These are phyloP conservation scores for Arthromyces matolae DNA, from an alignment of 768 basidiomycete species.

Conservation along the genomic window DNA sequence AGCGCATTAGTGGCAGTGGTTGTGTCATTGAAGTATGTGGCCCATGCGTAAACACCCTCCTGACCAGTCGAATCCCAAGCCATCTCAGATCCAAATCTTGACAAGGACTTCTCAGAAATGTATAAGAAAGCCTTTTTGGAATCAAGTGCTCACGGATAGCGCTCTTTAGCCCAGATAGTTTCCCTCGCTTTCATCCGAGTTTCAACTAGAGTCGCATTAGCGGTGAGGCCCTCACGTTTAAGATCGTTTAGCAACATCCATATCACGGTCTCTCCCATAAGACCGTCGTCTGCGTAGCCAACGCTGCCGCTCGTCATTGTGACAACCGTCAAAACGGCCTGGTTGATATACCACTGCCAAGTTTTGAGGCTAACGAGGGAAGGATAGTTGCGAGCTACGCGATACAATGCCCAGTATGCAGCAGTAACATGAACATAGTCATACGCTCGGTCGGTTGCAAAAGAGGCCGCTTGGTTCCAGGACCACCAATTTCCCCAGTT, in stretches of 20 bases:
- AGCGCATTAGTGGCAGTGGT: constrained; percentile 47
- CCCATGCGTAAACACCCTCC: constrained; percentile 55
- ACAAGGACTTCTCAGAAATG: not conserved
- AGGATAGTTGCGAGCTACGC: constrained; percentile 57
- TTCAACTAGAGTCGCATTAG: constrained; percentile 45
- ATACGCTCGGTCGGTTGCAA: constrained; percentile 47
- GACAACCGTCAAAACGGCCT: constrained; percentile 45
- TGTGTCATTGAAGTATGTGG: constrained; percentile 49
- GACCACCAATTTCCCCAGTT: constrained; percentile 57
- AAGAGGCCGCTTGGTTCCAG: constrained; percentile 48
- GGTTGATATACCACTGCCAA: constrained; percentile 58
- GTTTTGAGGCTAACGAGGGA: constrained; percentile 40
- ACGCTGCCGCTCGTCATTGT: constrained; percentile 44
- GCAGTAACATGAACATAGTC: constrained; percentile 48
- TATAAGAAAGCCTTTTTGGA: not conserved
- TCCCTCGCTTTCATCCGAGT: constrained; percentile 44
- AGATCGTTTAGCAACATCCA: constrained; percentile 45
- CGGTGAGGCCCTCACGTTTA: constrained; percentile 46
- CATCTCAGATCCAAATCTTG: constrained; percentile 57
- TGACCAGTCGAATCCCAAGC: constrained; percentile 57
- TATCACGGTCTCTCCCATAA: constrained; percentile 58
- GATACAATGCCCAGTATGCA: constrained; percentile 55
- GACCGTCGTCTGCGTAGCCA: constrained; percentile 42
- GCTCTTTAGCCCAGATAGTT: constrained; percentile 41
- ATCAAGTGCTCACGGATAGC: constrained; percentile 42